Percentiles rank a stretch among this genome's conserved stretches.
phyloP scores from a whole-genome alignment of 129 eudicot genomes.

The Tagetes erecta region DNA sequence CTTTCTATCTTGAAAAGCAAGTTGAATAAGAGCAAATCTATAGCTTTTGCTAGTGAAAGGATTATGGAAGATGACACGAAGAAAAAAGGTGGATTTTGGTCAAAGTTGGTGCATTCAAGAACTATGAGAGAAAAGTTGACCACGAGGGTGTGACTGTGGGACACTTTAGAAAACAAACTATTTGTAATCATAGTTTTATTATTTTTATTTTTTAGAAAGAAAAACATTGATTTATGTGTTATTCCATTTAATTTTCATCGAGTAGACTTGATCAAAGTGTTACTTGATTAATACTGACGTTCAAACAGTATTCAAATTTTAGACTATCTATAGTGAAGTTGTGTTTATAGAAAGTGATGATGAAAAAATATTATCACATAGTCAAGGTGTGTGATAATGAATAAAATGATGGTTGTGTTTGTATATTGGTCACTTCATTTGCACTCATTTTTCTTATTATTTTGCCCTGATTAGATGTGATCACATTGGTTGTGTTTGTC shows the following conservation, averaged over 20 bases:
- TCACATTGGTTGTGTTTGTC: not conserved
- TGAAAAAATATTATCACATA: no score
- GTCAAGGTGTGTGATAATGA: no score
- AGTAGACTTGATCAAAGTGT: no score
- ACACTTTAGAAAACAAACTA: not conserved
- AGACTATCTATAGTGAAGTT: no score
- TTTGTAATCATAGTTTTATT: not conserved
- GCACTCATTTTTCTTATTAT: not conserved
- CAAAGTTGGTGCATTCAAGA: slow-evolving; percentile 57
- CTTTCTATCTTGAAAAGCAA: slow-evolving; percentile 43
- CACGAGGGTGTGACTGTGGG: slow-evolving; percentile 32
- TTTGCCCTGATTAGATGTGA: not conserved
- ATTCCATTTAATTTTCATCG: no score
- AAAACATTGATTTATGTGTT: not conserved
- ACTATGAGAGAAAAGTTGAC: slow-evolving; percentile 51
- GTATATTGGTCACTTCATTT: not conserved
- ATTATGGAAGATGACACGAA: slow-evolving; percentile 28
- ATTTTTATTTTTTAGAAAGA: not conserved
- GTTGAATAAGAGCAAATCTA: slow-evolving; percentile 63
- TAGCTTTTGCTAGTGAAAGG: slow-evolving; percentile 37
- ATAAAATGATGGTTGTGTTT: not conserved
- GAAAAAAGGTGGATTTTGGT: slow-evolving; percentile 56
- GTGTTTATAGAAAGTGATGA: no score
- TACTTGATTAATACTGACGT: no score
- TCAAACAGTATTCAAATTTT: no score